Base-by-base conservation (phyloP, 2,329 filamentous ascomycete genomes). In the Fusarium transvaalense region DNA sequence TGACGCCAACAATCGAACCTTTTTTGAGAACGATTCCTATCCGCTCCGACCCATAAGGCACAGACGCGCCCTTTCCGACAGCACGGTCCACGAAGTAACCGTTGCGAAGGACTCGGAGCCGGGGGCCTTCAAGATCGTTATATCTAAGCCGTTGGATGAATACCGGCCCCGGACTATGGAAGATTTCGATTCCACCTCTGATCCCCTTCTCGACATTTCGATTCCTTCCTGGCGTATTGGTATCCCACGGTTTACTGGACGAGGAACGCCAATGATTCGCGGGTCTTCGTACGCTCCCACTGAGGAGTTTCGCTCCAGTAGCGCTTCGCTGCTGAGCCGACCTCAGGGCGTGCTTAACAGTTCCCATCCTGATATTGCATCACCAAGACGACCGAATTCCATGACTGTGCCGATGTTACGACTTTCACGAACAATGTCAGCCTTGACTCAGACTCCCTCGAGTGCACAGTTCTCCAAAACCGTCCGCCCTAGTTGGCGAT, bases 181-280 rank as follows among this genome's bases (percentile, higher is more conserved):
- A 74, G 87, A 88, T 71, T 61, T 85, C 42, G 80, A 83, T 69
- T 68, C 76, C 14, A 71, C 78, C 19, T 75, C 77, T 39, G 78
- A 83, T 38, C 89, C 88, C 14, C 80, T 89, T 35, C 82, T 97
- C 51, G 88, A 94, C 71, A 86, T 95, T 42, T 85, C 89, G 23
- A 97, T 97, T 51, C 94, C 94, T 35, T 91, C 92, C 58, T 97
- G 94, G 84, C 90, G 90, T 69, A 83, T 97, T 59, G 94, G 94
- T 14, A 92, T 91, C 2, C 93, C 93, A 19, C 88, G 89, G 61
- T 97, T 97, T 78, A 95, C 91, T 67, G 81, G 87, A 54, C 86
- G 87, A 71, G 93, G 93, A 13, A 94, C 91, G 4, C 89, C 92
- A 4, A 86, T 93, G 66, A 83, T 97, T 67, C 90, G 92, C 64